Evolutionary conservation across 129 eudicot species (phyloP).

Genomic region (Saussurea involucrata): DNA sequence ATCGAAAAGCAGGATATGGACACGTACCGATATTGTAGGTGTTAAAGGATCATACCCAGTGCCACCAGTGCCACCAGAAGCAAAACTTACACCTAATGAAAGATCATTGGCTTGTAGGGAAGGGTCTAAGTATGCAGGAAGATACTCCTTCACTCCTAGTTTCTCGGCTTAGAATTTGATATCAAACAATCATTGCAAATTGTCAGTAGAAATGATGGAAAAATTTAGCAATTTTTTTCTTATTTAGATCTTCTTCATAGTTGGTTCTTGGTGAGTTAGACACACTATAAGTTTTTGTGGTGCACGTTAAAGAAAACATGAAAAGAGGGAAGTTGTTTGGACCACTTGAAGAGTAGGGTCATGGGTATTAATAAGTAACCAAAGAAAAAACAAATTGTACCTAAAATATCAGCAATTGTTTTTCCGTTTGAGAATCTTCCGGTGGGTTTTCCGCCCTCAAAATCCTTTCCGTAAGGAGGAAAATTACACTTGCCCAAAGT

Average conservation of each 20-base stretch:
- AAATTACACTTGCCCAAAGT: slow-evolving; percentile 51
- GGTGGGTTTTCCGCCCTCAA: slow-evolving; percentile 54
- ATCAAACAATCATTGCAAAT: not conserved
- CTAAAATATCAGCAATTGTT: slow-evolving; percentile 53
- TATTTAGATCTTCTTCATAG: too few species aligned
- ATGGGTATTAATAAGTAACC: not conserved
- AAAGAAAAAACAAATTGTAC: slow-evolving; percentile 18
- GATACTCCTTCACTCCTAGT: slow-evolving; percentile 63
- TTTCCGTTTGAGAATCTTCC: slow-evolving; percentile 72
- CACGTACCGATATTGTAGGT: slow-evolving; percentile 45
- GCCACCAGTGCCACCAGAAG: slow-evolving; percentile 84
- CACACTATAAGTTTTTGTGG: not conserved
- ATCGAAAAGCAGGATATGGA: not conserved
- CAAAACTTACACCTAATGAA: slow-evolving; percentile 75
- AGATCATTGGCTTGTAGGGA: slow-evolving; percentile 44
- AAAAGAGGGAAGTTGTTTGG: not conserved
- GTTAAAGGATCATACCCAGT: slow-evolving; percentile 78
- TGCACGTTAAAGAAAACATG: not conserved
- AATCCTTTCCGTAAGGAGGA: slow-evolving; percentile 68
- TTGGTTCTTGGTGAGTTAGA: not conserved
- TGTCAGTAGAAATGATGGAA: not conserved
- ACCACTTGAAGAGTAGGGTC: not conserved
- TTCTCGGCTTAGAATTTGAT: slow-evolving; percentile 46
- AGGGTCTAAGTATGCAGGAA: slow-evolving; percentile 80
- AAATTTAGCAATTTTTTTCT: not conserved